Base-by-base conservation (phyloP, 371 early-diverging fungal species). In the Rhizopus sp. region DNA sequence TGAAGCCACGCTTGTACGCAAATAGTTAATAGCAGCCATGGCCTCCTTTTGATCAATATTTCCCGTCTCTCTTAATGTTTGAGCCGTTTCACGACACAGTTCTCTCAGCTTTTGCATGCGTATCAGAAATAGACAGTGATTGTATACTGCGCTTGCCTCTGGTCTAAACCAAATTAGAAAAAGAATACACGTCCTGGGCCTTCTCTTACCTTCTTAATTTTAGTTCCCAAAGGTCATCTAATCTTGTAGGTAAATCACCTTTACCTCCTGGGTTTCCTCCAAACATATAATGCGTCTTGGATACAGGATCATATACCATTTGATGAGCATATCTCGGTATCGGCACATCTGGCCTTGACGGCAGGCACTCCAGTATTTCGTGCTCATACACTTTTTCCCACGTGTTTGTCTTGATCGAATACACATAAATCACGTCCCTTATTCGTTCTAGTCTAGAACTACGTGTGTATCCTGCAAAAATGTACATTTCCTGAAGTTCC, bases 171-270 rank as follows among this genome's bases (percentile, higher is more conserved):
- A 7, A 46, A 23, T 5, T 5, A 32, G 13, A 40, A 40, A 12
- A 41, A 53, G 40, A 6, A 46, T 52, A 35, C 41, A 10, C 16
- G 50, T 41, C 33, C 23, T 16, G 49, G 5, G 37, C 29, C 35
- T 0, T 34, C 2, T 32, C 60, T 63, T 78, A 88, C 89, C 89
- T 78, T 35, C 70, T 64, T 17, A 95, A 69, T 10, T 68, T 69
- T 16, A 95, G 74, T 55, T 87, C 84, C 95, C 95, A 95, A 60
- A 95, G 89, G 65, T 95, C 95, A 57, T 91, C 85, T 29, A 95
- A 66, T 12, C 95, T 78, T 59, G 78, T 63, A 54, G 69, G 78
- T 13, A 72, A 60, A 38, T 84, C 72, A 9, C 59, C 64, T 4
- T 59, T 51, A 33, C 84, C 88, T 0, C 92, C 92, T 8, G 93